These are phyloP conservation scores for Exobasidium rhododendri DNA, from an alignment of 1,284 basidiomycete genomes.

Conservation along the genomic window DNA sequence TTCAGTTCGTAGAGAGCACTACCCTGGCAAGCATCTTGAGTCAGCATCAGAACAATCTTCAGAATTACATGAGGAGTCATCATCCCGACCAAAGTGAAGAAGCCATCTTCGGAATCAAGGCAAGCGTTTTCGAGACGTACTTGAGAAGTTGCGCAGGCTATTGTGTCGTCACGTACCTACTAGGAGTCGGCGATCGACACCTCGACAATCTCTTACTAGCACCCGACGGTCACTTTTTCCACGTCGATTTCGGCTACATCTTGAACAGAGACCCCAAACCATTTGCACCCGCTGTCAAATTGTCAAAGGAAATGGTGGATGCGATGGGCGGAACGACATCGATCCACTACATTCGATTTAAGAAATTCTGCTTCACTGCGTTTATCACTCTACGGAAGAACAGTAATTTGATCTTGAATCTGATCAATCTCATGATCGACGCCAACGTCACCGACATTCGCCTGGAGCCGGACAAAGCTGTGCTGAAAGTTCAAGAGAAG, in stretches of 20 bases:
- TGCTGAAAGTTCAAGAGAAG: conserved; percentile 82
- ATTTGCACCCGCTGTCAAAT: conserved; percentile 95
- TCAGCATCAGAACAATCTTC: conserved; percentile 66
- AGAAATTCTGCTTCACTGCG: conserved; percentile 90
- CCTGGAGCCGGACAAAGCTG: conserved; percentile 65
- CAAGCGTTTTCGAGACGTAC: conserved; percentile 89
- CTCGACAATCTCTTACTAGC: conserved; percentile 90
- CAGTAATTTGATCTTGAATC: conserved; percentile 94
- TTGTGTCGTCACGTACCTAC: conserved; percentile 92
- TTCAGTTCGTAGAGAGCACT: conserved; percentile 91
- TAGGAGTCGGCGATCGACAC: conserved; percentile 96
- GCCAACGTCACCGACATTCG: conserved; percentile 98
- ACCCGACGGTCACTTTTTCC: conserved; percentile 72
- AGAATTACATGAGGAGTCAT: conserved; percentile 80
- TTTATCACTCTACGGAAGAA: conserved; percentile 87
- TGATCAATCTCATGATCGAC: conserved; percentile 95
- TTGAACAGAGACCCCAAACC: conserved; percentile 96
- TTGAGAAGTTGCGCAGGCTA: conserved; percentile 96
- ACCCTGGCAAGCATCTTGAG: conserved; percentile 88
- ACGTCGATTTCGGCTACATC: conserved; percentile 95
- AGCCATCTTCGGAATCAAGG: conserved; percentile 86
- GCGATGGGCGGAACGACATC: conserved; percentile 78
- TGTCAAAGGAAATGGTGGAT: conserved; percentile 99
- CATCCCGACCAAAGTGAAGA: conserved; percentile 88
- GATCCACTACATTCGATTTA: conserved; percentile 91